A percentile compares a stretch with the other conserved stretches of the same genome.
These are phyloP conservation scores for Epichloe brachyelytri DNA, from an alignment of 2,329 filamentous ascomycete species.

Conservation along the genomic window DNA sequence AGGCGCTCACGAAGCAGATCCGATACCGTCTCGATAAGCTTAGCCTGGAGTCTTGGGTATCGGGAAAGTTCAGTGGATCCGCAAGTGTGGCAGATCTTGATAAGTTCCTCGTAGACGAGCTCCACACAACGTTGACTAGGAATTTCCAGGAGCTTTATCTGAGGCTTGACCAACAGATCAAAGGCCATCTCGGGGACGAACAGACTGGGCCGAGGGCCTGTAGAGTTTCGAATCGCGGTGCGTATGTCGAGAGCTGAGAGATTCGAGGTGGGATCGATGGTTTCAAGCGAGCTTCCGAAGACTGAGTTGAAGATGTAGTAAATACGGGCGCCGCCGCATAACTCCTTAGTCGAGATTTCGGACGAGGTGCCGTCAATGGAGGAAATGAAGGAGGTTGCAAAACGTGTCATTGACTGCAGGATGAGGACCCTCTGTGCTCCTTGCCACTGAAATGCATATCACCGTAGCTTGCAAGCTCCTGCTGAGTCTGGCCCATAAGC, in stretches of 20 bases:
- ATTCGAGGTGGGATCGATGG: constrained; percentile 92
- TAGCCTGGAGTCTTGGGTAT: constrained; percentile 86
- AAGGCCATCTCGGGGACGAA: constrained; percentile 98
- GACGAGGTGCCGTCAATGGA: constrained; percentile 98
- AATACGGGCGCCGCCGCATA: constrained; percentile 86
- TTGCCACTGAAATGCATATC: constrained; percentile 97
- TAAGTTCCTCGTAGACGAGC: constrained; percentile 94
- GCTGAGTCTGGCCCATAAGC: constrained; percentile 98
- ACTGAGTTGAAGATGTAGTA: constrained; percentile 99
- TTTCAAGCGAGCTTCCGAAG: constrained; percentile 90
- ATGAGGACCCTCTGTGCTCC: constrained; percentile 94
- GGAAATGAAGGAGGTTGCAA: constrained; percentile 93
- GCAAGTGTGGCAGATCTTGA: constrained; percentile 98
- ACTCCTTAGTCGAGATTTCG: constrained; percentile 96
- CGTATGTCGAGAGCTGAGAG: constrained; percentile 89
- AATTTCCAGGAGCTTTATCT: constrained; percentile 92
- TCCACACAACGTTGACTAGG: constrained; percentile 95
- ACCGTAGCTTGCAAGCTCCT: constrained; percentile 94
- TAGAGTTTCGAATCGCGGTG: constrained; percentile 96
- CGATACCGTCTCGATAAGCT: constrained; percentile 95
- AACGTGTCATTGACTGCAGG: constrained; percentile 93
- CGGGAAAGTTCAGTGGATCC: constrained; percentile 86
- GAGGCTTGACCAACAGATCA: constrained; percentile 91
- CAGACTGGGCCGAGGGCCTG: constrained; percentile 83
- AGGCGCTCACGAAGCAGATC: constrained; percentile 86